Evolutionary conservation across 2,329 filamentous ascomycete genomes (phyloP).

Genomic region (Epichloe elymi): DNA sequence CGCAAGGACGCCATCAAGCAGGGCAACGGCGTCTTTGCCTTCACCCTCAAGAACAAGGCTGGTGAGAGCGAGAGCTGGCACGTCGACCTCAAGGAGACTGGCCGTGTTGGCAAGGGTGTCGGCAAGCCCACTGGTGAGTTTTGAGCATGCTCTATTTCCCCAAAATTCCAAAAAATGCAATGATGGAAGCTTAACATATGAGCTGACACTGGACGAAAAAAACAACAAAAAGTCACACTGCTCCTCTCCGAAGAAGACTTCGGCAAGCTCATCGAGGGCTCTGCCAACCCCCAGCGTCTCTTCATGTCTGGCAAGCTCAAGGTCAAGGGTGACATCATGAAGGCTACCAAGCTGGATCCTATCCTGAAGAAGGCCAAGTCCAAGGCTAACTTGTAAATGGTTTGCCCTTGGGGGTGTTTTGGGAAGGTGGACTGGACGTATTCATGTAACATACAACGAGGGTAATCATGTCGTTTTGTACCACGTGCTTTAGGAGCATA

Average conservation of each 20-base stretch:
- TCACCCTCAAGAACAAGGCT: conserved; percentile 77
- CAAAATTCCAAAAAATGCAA: background rate
- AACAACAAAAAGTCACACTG: conserved; percentile 55
- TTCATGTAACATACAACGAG: conserved; percentile 3
- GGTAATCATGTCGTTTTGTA: conserved; percentile 1
- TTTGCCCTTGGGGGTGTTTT: background rate
- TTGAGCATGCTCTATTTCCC: background rate
- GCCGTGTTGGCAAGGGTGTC: conserved; percentile 64
- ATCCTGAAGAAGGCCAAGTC: conserved; percentile 78
- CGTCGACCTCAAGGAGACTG: conserved; percentile 87
- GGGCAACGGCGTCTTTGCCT: conserved; percentile 76
- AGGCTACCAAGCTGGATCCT: conserved; percentile 91
- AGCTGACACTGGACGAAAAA: background rate
- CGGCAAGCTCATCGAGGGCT: conserved; percentile 64
- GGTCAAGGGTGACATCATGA: conserved; percentile 97
- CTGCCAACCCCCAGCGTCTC: conserved; percentile 80
- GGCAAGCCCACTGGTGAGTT: conserved; percentile 69
- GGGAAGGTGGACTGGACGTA: background rate
- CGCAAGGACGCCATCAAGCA: conserved; percentile 82
- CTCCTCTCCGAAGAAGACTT: conserved; percentile 78
- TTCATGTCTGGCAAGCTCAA: conserved; percentile 99
- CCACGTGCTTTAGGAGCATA: conserved; percentile 7
- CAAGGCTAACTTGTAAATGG: conserved; percentile 68
- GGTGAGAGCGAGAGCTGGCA: conserved; percentile 81
- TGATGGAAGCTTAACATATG: background rate